Conservation (phyloP, 371 early-diverging fungal species). For the Sporodiniella umbellata region DNA sequence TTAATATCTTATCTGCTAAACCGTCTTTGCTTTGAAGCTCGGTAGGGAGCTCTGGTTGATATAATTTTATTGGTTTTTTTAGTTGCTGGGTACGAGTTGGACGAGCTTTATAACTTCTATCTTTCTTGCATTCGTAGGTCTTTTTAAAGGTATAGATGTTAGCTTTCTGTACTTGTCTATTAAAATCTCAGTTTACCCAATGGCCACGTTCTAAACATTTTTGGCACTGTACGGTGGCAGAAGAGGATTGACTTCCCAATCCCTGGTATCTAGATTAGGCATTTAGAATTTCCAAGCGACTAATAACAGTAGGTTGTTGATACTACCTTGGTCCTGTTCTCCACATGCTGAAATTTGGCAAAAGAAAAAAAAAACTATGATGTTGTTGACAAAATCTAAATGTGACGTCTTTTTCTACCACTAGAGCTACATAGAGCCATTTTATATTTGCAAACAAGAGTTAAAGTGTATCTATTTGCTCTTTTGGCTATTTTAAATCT, state of each 20-base stretch:
- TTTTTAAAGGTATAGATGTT: too few species aligned
- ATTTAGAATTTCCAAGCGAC: not conserved
- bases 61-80: slow-evolving; percentile 52
- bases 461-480: too few species aligned
- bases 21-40: slow-evolving; percentile 54
- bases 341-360: slow-evolving; percentile 19
- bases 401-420: too few species aligned
- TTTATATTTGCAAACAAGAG: too few species aligned
- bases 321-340: slow-evolving; percentile 35
- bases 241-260: slow-evolving; percentile 36
- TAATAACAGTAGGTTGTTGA: not conserved
- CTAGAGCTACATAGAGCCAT: too few species aligned
- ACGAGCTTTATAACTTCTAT: slow-evolving; percentile 49
- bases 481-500: too few species aligned
- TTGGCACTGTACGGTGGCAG: slow-evolving; percentile 56
- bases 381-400: too few species aligned
- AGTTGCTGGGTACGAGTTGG: slow-evolving; percentile 67
- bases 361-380: slow-evolving; percentile 5
- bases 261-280: slow-evolving; percentile 22
- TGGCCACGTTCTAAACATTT: slow-evolving; percentile 62
- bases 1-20: slow-evolving; percentile 53
- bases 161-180: not conserved
- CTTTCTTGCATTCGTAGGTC: slow-evolving; percentile 58
- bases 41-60: slow-evolving; percentile 47
- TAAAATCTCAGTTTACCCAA: slow-evolving; percentile 36